Base-by-base conservation (phyloP, 2,329 filamentous ascomycete species). In the Scedosporium apiospermum region DNA sequence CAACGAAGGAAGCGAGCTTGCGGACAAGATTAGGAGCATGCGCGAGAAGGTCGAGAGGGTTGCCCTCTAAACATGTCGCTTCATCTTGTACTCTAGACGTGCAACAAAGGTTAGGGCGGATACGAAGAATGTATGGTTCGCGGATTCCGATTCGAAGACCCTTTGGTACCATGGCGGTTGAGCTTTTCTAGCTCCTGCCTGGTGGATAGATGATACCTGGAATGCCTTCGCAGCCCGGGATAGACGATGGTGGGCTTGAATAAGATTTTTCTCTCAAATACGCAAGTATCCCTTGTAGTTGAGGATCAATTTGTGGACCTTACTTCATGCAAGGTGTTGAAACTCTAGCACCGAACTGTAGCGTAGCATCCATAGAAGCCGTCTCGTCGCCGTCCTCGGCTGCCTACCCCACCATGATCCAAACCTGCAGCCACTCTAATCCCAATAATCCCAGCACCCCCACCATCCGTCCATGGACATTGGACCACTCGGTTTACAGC, bases 21-120 rank as follows among this genome's bases (percentile, higher is more conserved):
- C 88, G 76, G 84, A 85, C 71, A 91, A 96, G 82, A 97, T 98
- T 76, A 85, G 89, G 70, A 83, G 87, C 67, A 82, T 97, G 72
- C 96, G 93, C 82, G 90, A 96, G 78, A 96, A 96, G 86, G 90
- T 98, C 63, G 93, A 98, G 84, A 86, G 93, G 70, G 84, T 97
- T 69, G 92, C 93, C 81, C 96, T 97, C 79, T 97, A 88, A 85
- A 55, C 51, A 46, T 12, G 16, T 21, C 16, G 38, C 27, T 7
- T 38, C 34, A 27, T 41, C 23, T 59, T 34, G 26, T 18, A 59
- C 38, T 7, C 27, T 59, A 12, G 57, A 59, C 16, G 57, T n/a
- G 14, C 12, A n/a, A 59, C 21, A 44, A 59, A 12, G 7, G 53
- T 9, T 34, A 34, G 30, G 30, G 30, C 9, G 30, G 30, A 34